phyloP scores from a whole-genome alignment of 352 stramenopile species.

The Globisporangium perplexum region DNA sequence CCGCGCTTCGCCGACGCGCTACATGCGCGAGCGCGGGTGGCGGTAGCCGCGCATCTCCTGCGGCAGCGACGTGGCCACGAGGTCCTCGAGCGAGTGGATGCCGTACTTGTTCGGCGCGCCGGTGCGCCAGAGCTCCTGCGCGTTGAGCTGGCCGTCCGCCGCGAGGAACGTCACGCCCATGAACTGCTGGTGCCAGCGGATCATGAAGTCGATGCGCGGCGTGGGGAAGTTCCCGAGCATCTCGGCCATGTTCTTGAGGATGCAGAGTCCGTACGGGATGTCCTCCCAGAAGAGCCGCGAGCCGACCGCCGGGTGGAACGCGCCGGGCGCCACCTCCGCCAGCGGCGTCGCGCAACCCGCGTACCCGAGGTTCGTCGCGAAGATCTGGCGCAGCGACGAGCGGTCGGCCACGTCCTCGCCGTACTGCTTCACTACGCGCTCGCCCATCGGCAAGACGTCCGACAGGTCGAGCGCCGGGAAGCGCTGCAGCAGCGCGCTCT shows the following conservation, averaged over 20 bases:
- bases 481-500: slow-evolving; percentile 82
- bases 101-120: slow-evolving; percentile 89
- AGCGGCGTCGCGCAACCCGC: slow-evolving; percentile 87
- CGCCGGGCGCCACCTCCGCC: slow-evolving; percentile 60
- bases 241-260: slow-evolving; percentile 92
- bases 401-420: slow-evolving; percentile 86
- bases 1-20: no score
- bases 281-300: slow-evolving; percentile 91
- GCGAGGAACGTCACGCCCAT: slow-evolving; percentile 88
- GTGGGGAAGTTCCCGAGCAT: slow-evolving; percentile 92
- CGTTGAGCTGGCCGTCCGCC: slow-evolving; percentile 85
- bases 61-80: slow-evolving; percentile 87
- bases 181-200: slow-evolving; percentile 91
- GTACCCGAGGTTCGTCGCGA: slow-evolving; percentile 89
- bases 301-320: slow-evolving; percentile 81
- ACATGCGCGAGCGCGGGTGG: slow-evolving; percentile 86
- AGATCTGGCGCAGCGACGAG: slow-evolving; percentile 88
- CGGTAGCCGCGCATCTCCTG: slow-evolving; percentile 85
- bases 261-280: slow-evolving; percentile 90
- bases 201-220: slow-evolving; percentile 91
- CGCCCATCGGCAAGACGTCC: slow-evolving; percentile 86
- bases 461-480: slow-evolving; percentile 90
- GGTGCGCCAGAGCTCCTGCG: slow-evolving; percentile 83
- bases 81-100: slow-evolving; percentile 86
- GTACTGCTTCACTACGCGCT: slow-evolving; percentile 91